Base-by-base conservation (phyloP, 441 rosid species). In the Theobroma grandiflorum region DNA sequence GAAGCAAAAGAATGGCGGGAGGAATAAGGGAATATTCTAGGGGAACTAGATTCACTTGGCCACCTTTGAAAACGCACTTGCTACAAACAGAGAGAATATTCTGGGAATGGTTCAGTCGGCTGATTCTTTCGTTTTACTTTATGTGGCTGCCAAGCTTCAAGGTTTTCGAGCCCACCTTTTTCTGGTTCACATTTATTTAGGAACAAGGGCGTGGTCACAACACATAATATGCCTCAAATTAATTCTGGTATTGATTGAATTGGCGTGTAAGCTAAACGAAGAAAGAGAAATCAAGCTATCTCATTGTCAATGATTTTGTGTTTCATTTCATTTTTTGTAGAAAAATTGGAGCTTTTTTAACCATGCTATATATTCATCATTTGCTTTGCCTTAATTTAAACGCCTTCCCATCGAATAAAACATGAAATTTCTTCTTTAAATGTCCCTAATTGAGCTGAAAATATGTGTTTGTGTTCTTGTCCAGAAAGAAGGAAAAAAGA, bases 21-120 rank as follows among this genome's bases (percentile, higher is more conserved):
- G 68, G 85, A 45, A 79, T 72, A 71, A 76, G 63, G 69, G 80
- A 79, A 83, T 83, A 83, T 83, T 65, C 85, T 2, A 11, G 62
- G 38, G 78, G 80, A 64, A 83, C 66, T 11, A 43, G 68, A 71
- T 62, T 75, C 55, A 52, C 2, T 49, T 4, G 65, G 76, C 69
- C 64, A 68, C 37, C 71, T 75, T 31, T 26, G 20, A 69, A 37
- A 20, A 62, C 77, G 53, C 74, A 77, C 33, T 81, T 68, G 22
- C 53, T 31, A 22, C 52, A 11, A 22, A 18, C 16, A 45, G 37
- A 22, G 26, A 22, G 73, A 45, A 69, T 69, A 69, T 69, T 67
- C 72, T 20, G 72, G 49, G 52, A 0, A 38, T 35, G 70, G 70
- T 40, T 53, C 59, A 53, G 9, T 6, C 22, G 59, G 22, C 18